Evolutionary conservation across 192 early-diverging fungal genomes (phyloP), one percentile per base, ranked within the genome.

Genomic region (Jimgerdemannia flammicorona): DNA sequence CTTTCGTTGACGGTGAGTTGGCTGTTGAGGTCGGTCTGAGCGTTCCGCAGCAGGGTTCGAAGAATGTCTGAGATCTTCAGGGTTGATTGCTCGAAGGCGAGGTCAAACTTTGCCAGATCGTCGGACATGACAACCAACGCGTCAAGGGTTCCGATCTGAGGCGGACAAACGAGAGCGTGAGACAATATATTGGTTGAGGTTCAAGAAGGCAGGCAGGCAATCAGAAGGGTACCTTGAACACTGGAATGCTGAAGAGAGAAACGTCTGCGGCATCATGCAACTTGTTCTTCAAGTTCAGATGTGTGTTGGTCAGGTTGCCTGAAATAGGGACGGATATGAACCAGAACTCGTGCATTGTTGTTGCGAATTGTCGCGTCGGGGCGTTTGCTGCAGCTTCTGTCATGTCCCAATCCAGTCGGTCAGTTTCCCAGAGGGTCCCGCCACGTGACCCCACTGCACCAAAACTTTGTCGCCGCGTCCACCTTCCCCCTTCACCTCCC

Each of bases 101-200:
- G 73, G 80, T 99, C 98, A 67, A 86, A 86, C 76, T 98, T 99
- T 40, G 84, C 84, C 49, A 99, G 86, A 77, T 99, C 97, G 80
- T 99, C 98, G 11, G 97, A 98, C 40, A 99, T 87, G 29, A 96
- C 77, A 19, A 99, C 94, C 17, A 99, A 89, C 1, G 91, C 88
- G 81, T 99, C 97, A 64, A 99, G 87, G 39, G 97, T 99, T 64
- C 97, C 97, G 79, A 97, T 94, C 95, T 96, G 11, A 64, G 10
- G 9, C 68, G 19, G 4, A 6, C 6, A 75, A 67, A 71, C 70
- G 9, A 75, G 42, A 8, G 59, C 41, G 68, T 44, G 14, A 67
- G 40, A 29, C 41, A 29, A 0, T 79, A 0, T n/a, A 7, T 63
- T 80, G 42, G 44, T 14, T 70, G 74, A 10, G 49, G 39, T 49